These are phyloP conservation scores for Gossypium schwendimanii DNA, from an alignment of 441 rosid genomes.

Conservation along the genomic window DNA sequence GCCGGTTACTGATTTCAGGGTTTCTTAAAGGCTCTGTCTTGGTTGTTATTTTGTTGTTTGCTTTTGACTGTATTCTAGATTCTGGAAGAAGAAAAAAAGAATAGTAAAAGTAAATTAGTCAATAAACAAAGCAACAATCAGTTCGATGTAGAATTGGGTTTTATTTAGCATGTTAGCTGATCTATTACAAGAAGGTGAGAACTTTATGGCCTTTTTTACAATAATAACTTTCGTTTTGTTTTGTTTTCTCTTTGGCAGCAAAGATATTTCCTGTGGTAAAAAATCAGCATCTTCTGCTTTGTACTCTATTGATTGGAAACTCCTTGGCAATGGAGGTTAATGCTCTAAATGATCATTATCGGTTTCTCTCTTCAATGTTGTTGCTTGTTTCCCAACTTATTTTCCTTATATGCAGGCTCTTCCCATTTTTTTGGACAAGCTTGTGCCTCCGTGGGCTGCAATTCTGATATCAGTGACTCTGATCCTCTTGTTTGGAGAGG, in stretches of 20 bases:
- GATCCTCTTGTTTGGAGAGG: constrained; percentile 82
- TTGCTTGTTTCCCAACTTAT: constrained; percentile 1
- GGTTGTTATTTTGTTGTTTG: not conserved
- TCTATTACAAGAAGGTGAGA: not conserved
- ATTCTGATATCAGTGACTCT: constrained; percentile 71
- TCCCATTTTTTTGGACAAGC: constrained; percentile 75
- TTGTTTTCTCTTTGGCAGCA: constrained; percentile 32
- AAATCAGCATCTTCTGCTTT: constrained; percentile 84
- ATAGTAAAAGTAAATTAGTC: not conserved
- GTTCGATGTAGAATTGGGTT: not conserved
- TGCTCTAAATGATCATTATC: not conserved
- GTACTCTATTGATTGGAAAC: constrained; percentile 87
- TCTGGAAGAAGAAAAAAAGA: not conserved
- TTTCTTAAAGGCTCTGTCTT: not conserved
- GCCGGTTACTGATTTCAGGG: not conserved
- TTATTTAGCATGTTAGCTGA: not conserved
- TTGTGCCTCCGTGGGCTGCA: constrained; percentile 78
- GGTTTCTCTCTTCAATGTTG: not conserved
- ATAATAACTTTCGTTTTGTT: not conserved
- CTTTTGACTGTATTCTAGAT: not conserved
- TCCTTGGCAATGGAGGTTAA: constrained; percentile 90
- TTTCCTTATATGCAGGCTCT: constrained; percentile 40
- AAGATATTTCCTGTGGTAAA: constrained; percentile 86
- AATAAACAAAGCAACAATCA: not conserved
- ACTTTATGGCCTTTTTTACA: constrained; percentile 20